These are phyloP conservation scores for Gloeostereum incarnatum DNA, from an alignment of 768 basidiomycete species.

Conservation along the genomic window DNA sequence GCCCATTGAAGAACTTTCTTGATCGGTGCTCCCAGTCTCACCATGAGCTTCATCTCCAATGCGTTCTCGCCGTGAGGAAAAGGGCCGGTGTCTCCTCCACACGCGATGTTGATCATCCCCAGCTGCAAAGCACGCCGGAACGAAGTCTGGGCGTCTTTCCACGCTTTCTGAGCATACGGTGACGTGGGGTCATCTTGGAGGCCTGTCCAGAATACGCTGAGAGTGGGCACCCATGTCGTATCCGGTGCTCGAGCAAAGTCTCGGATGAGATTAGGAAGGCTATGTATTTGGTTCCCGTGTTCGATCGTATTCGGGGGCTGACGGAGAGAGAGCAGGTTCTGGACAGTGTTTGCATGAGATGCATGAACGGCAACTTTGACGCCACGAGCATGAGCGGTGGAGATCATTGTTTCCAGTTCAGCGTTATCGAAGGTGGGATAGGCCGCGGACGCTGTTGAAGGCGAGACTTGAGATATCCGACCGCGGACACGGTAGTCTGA, in stretches of 20 bases:
- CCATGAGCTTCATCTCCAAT: constrained; percentile 55
- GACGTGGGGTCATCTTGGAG: no score
- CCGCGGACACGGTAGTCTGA: constrained; percentile 48
- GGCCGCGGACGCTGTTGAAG: constrained; percentile 20
- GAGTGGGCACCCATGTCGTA: constrained; percentile 50
- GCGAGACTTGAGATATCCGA: constrained; percentile 30
- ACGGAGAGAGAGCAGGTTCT: constrained; percentile 25
- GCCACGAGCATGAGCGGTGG: constrained; percentile 38
- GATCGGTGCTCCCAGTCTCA: constrained; percentile 42
- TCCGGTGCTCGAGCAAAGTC: constrained; percentile 14
- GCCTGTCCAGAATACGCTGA: constrained; percentile 28
- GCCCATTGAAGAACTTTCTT: constrained; percentile 45
- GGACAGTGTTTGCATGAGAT: constrained; percentile 19
- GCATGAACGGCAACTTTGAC: constrained; percentile 55
- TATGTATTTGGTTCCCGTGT: constrained; percentile 32
- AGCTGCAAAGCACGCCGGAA: constrained; percentile 37
- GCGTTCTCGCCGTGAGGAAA: constrained; percentile 56
- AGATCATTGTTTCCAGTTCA: constrained; percentile 41
- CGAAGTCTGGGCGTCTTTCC: constrained; percentile 25
- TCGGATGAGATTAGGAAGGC: constrained; percentile 13
- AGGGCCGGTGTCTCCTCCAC: constrained; percentile 58
- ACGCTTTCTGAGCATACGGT: constrained; percentile 15
- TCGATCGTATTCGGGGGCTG: constrained; percentile 52
- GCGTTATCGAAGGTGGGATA: constrained; percentile 32
- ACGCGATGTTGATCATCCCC: constrained; percentile 40